Evolutionary conservation across 164 flowering plant genomes (phyloP).

Genomic region (Stephania yunnanensis): DNA sequence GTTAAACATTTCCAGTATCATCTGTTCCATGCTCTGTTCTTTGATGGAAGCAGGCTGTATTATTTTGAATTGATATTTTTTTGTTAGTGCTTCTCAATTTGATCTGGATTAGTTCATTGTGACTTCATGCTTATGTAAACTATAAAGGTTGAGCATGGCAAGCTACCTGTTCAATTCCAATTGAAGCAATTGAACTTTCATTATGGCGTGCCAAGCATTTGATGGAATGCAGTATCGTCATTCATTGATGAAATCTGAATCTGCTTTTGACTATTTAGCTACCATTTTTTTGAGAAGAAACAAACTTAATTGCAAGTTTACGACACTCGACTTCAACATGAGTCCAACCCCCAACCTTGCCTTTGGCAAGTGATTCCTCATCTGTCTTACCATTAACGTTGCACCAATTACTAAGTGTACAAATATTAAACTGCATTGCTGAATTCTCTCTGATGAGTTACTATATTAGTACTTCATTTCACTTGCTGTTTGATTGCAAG

Average conservation of each 20-base stretch:
- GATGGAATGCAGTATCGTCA: background rate
- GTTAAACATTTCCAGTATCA: background rate
- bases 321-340: too few species aligned
- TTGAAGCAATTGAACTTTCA: background rate
- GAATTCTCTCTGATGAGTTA: background rate
- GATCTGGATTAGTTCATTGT: background rate
- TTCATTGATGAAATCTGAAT: background rate
- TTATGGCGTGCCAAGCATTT: background rate
- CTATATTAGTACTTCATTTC: background rate
- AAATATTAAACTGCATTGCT: background rate
- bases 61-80: background rate
- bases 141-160: background rate
- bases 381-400: too few species aligned
- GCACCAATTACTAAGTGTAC: background rate
- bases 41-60: background rate
- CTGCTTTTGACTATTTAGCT: background rate
- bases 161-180: background rate
- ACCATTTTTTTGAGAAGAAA: too few species aligned
- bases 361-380: too few species aligned
- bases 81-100: background rate
- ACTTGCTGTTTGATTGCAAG: background rate
- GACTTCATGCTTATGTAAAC: background rate
- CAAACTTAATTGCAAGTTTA: too few species aligned
- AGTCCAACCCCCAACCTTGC: too few species aligned
- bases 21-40: background rate